A percentile compares a stretch with the other conserved stretches of the same genome.
These are phyloP conservation scores for Curvularia hawaiiensis DNA, from an alignment of 2,329 filamentous ascomycete genomes.

Conservation along the genomic window DNA sequence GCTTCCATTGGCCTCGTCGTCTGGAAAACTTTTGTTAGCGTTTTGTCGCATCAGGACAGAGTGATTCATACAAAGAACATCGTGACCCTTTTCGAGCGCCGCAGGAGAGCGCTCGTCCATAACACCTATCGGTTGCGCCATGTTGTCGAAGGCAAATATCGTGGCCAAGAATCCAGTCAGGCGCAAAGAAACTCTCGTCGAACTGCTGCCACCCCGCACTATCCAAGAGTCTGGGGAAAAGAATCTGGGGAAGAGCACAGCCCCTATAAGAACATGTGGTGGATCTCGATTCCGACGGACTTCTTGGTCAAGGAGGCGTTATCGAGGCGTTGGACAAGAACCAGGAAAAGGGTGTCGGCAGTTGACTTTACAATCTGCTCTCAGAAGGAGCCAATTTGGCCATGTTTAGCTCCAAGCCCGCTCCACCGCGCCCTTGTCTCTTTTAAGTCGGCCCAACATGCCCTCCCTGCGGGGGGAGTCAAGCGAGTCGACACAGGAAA, in stretches of 20 bases:
- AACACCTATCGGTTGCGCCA: slow-evolving; percentile 14
- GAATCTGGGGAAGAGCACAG: slow-evolving; percentile 37
- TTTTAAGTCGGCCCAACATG: slow-evolving; percentile 24
- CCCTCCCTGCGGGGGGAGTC: slow-evolving; percentile 19
- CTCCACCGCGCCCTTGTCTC: slow-evolving; percentile 20
- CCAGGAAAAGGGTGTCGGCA: slow-evolving; percentile 34
- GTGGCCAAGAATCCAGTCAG: slow-evolving; percentile 5
- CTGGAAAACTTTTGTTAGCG: slow-evolving; percentile 22
- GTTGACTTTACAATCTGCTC: slow-evolving; percentile 28
- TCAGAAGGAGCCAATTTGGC: slow-evolving; percentile 17
- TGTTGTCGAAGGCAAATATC: slow-evolving; percentile 5
- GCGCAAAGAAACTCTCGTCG: slow-evolving; percentile 10
- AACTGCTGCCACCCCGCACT: slow-evolving; percentile 25
- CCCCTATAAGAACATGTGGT: slow-evolving; percentile 36
- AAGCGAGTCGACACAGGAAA: slow-evolving; percentile 35
- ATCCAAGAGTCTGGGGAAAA: slow-evolving; percentile 28
- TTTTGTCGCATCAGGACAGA: neutral
- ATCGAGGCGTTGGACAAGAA: slow-evolving; percentile 17
- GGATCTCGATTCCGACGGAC: slow-evolving; percentile 17
- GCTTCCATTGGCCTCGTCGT: slow-evolving; percentile 33
- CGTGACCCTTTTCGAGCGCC: slow-evolving; percentile 27
- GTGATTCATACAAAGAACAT: slow-evolving; percentile 28
- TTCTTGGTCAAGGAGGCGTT: slow-evolving; percentile 6
- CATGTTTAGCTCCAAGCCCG: slow-evolving; percentile 25
- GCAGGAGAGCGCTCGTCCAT: slow-evolving; percentile 12